These are phyloP conservation scores for Teunomyces tritomae DNA, from an alignment of 805 yeast genomes.

Conservation along the genomic window DNA sequence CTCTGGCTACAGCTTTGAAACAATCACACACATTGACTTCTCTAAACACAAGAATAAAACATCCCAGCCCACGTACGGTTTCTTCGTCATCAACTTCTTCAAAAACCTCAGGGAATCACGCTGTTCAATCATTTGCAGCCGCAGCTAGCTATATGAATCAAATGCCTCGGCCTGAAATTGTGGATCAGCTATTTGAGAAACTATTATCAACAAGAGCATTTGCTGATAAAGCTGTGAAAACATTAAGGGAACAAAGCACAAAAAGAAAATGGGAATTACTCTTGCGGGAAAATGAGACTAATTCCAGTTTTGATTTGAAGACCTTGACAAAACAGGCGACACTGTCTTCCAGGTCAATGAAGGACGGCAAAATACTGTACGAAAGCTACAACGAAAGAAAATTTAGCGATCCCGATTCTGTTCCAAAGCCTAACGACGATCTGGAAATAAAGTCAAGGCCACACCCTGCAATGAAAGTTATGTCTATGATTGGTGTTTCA, in stretches of 20 bases:
- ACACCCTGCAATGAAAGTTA: conserved; percentile 9
- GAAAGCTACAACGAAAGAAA: neutral
- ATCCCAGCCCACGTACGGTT: neutral
- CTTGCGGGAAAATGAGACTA: conserved; percentile 39
- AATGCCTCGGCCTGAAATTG: conserved; percentile 35
- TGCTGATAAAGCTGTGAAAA: conserved; percentile 31
- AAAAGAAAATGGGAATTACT: conserved; percentile 44
- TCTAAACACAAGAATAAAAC: neutral
- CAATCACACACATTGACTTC: neutral
- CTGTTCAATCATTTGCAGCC: conserved; percentile 33
- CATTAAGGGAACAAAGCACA: conserved; percentile 31
- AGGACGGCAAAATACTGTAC: neutral
- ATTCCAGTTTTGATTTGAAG: conserved; percentile 34
- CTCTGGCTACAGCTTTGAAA: neutral
- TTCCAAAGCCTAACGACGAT: neutral
- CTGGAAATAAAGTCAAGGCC: conserved; percentile 6
- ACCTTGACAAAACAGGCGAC: conserved; percentile 15
- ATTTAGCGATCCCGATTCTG: neutral
- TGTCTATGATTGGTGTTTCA: conserved; percentile 9
- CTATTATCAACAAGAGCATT: conserved; percentile 38
- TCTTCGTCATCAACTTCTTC: conserved; percentile 4
- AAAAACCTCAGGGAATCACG: conserved; percentile 10
- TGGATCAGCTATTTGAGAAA: conserved; percentile 38
- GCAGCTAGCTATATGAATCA: conserved; percentile 31
- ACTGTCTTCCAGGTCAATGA: neutral